A percentile compares a stretch with the other conserved stretches of the same genome.
Conservation (phyloP, 2,329 filamentous ascomycete genomes). For the Pseudogymnoascus sp. region DNA sequence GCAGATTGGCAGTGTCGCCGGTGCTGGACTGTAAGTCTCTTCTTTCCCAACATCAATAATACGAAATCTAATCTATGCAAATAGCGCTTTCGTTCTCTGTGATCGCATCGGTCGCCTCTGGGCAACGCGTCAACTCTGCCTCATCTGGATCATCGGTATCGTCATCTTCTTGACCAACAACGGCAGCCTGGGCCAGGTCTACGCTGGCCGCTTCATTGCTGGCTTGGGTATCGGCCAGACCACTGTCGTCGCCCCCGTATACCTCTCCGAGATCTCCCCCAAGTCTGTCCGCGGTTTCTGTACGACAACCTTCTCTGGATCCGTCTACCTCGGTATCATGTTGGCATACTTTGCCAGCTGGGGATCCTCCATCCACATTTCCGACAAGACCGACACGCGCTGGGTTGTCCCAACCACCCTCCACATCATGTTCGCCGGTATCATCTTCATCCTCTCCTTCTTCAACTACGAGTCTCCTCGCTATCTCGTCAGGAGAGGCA, state of each 20-base stretch:
- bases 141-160: constrained; percentile 52
- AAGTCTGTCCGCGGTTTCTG: constrained; percentile 65
- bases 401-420: constrained; percentile 66
- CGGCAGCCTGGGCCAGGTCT: constrained; percentile 51
- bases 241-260: constrained; percentile 62
- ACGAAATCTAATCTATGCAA: neutral
- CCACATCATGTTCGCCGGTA: constrained; percentile 68
- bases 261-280: constrained; percentile 67
- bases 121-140: constrained; percentile 52
- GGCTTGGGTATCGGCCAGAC: constrained; percentile 59
- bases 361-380: constrained; percentile 46
- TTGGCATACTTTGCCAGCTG: constrained; percentile 73
- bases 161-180: constrained; percentile 51
- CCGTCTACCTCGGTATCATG: constrained; percentile 73
- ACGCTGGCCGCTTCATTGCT: constrained; percentile 60
- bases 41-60: neutral
- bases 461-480: constrained; percentile 65
- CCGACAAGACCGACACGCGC: constrained; percentile 32
- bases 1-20: constrained; percentile 68
- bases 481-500: constrained; percentile 60
- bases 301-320: constrained; percentile 62
- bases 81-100: constrained; percentile 51
- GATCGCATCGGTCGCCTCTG: constrained; percentile 57
- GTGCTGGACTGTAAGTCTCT: constrained; percentile 51
- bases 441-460: constrained; percentile 66